A percentile compares a stretch with the other conserved stretches of the same genome.
Conservation (phyloP, 257 asterid species). For the Nicotiana attenuata region DNA sequence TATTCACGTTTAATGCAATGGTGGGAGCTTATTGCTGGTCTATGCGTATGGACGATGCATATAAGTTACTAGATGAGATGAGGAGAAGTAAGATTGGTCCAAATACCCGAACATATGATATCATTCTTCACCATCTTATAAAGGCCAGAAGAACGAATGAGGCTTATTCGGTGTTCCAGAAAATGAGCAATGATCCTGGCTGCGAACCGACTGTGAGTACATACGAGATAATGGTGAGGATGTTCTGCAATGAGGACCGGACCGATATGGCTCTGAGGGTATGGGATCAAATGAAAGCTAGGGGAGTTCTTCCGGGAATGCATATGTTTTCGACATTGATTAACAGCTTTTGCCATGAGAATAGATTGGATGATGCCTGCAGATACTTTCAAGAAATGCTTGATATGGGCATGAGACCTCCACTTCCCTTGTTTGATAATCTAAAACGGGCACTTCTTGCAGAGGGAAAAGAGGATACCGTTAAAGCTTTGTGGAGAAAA, state of each 20-base stretch:
- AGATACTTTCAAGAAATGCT: conserved; percentile 54
- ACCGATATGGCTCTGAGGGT: conserved; percentile 58
- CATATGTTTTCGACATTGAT: conserved; percentile 68
- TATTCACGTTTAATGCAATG: conserved; percentile 70
- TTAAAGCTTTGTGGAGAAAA: conserved; percentile 32
- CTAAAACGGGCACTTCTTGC: conserved; percentile 53
- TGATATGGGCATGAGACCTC: conserved; percentile 80
- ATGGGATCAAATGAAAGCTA: conserved; percentile 73
- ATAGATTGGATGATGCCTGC: conserved; percentile 50
- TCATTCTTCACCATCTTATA: conserved; percentile 61
- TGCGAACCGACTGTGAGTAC: conserved; percentile 65
- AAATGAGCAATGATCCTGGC: conserved; percentile 47
- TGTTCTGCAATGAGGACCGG: conserved; percentile 60
- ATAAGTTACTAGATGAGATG: conserved; percentile 58
- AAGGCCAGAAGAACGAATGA: conserved; percentile 41
- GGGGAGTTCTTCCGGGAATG: conserved; percentile 71
- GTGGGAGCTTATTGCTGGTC: conserved; percentile 90
- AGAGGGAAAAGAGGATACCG: conserved; percentile 52
- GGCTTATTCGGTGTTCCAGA: conserved; percentile 53
- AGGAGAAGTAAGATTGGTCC: conserved; percentile 57
- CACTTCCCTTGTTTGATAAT: conserved; percentile 48
- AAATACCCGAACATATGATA: conserved; percentile 62
- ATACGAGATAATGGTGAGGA: conserved; percentile 72
- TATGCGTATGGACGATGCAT: conserved; percentile 43
- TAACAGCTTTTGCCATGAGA: conserved; percentile 42